phyloP scores from a whole-genome alignment of 2,329 filamentous ascomycete species.

The Furcasterigmium furcatum region DNA sequence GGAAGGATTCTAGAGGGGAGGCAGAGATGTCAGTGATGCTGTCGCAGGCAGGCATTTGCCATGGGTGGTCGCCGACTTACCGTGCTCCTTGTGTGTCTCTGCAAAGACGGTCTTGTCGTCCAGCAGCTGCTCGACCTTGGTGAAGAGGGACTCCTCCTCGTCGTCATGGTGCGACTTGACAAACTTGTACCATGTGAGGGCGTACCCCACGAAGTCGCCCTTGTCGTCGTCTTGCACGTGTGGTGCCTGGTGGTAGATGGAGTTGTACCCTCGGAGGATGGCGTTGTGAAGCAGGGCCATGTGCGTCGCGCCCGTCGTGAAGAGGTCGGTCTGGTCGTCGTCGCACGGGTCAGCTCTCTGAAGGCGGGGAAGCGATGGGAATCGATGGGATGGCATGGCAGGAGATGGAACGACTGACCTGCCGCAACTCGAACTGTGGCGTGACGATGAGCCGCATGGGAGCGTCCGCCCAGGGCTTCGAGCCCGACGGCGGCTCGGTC shows the following conservation, averaged over 20 bases:
- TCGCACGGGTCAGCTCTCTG: conserved; percentile 8
- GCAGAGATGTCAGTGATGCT: background rate
- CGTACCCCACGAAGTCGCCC: conserved; percentile 55
- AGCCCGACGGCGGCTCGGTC: conserved; percentile 23
- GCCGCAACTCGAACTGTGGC: conserved; percentile 48
- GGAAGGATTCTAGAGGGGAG: conserved; percentile 36
- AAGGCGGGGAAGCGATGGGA: conserved; percentile 1
- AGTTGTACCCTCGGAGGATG: conserved; percentile 62
- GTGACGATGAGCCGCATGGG: conserved; percentile 53
- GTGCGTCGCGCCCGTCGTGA: conserved; percentile 56
- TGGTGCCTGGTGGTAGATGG: conserved; percentile 57
- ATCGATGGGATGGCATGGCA: background rate
- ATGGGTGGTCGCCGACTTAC: conserved; percentile 26
- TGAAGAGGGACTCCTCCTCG: conserved; percentile 55
- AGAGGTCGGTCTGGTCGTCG: conserved; percentile 50
- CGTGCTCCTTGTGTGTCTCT: conserved; percentile 52
- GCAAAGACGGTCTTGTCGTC: conserved; percentile 47
- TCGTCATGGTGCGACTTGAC: conserved; percentile 59
- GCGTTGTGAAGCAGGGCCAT: conserved; percentile 61
- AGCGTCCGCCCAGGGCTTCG: conserved; percentile 47
- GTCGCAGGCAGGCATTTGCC: background rate
- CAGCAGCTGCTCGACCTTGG: conserved; percentile 49
- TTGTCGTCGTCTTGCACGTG: conserved; percentile 48
- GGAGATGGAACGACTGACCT: conserved; percentile 27
- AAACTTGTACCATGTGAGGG: conserved; percentile 55